phyloP scores from a whole-genome alignment of 2,329 filamentous ascomycete genomes.

The Neurospora sp. region DNA sequence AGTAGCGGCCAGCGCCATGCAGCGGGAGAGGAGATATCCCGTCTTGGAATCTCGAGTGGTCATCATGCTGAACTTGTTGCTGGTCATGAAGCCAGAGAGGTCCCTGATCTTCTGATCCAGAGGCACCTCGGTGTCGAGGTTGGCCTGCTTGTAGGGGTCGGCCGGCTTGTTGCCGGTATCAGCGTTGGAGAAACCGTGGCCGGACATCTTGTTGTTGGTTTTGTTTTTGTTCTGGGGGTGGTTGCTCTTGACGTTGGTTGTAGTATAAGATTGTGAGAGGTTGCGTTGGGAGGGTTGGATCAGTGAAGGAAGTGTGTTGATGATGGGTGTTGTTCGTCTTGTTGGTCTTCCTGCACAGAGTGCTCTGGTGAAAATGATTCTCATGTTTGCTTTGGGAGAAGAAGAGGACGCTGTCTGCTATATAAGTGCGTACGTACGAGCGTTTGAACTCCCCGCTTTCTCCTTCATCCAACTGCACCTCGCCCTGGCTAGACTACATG shows the following conservation, averaged over 20 bases:
- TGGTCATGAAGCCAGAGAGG: conserved; percentile 58
- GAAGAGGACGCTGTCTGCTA: not conserved
- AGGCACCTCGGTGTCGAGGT: conserved; percentile 51
- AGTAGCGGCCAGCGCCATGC: conserved; percentile 75
- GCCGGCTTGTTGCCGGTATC: conserved; percentile 51
- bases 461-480: not conserved
- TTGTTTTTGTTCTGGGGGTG: not conserved
- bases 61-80: conserved; percentile 80
- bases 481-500: not conserved
- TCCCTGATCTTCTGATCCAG: conserved; percentile 69
- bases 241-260: not conserved
- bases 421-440: not conserved
- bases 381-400: not conserved
- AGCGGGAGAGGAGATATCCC: conserved; percentile 64
- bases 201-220: conserved; percentile 1
- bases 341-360: not conserved
- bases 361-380: not conserved
- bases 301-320: not conserved
- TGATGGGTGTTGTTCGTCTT: not conserved
- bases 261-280: not conserved
- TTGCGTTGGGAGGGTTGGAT: not conserved
- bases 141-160: conserved; percentile 70
- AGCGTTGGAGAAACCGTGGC: conserved; percentile 41
- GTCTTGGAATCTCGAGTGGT: conserved; percentile 60
- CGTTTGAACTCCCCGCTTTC: not conserved